Base-by-base conservation (phyloP, 495 filamentous ascomycete species). In the Halenospora varia region DNA sequence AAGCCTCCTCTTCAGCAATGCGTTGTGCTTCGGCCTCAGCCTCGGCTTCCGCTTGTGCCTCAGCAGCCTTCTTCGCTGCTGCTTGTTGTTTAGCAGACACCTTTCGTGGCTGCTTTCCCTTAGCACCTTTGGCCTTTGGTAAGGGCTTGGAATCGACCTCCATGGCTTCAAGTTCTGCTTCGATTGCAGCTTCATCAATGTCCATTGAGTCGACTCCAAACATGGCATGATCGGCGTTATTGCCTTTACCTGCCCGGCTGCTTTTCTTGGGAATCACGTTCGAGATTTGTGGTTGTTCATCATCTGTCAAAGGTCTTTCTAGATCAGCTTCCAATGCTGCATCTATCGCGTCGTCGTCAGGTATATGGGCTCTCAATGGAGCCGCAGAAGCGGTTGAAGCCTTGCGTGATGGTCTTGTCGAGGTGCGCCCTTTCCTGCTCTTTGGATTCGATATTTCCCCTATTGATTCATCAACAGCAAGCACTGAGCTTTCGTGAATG, bases 291-390 rank as follows among this genome's bases (percentile, higher is more conserved):
- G 50, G 53, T 6, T 55, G 70, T 45, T 86, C 82, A 22, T 82
- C 82, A 51, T 85, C 80, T 10, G 75, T 80, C 10, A 84, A 59
- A 4, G 73, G 82, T 35, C 77, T 71, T 15, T 85, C 86, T 17
- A 89, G 77, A 44, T 88, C 88, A 18, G 83, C 82, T 60, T 86
- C 80, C 2, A 91, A 73, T 25, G 79, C 83, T 22, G 80, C 78
- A n/a, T 91, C 84, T 26, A 90, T 76, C 51, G 88, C 87, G 2
- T 84, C 82, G 51, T 92, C 84, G 48, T 78, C 75, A 3, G 77
- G 77, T 1, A 75, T 81, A 81, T n/a, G 35, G 9, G 23, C 52
- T 39, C 70, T 65, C 23, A 70, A 70, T 1, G 86, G 87, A 1
- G 63, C 75, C 55, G 83, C 87, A 40, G 81, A 77, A 24, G 70